phyloP scores from a whole-genome alignment of 1,284 basidiomycete species.

The Ustilago sp. region DNA sequence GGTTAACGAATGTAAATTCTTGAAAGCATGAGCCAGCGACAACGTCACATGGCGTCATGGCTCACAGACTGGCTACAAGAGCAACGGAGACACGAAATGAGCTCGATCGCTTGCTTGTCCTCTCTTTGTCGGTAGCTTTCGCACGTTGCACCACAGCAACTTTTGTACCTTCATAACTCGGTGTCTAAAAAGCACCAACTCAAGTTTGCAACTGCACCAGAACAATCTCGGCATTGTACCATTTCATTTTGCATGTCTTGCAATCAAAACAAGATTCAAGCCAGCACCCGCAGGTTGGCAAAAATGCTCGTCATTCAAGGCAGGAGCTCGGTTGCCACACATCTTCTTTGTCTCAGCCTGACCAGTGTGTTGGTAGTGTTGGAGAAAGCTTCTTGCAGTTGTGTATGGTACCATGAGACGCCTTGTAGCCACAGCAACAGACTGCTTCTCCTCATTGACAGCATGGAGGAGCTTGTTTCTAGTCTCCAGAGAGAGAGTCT shows the following conservation, averaged over 20 bases:
- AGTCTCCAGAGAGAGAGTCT: too few relatives aligned
- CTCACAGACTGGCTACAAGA: not conserved
- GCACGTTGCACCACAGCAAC: too few relatives aligned
- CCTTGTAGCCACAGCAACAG: not conserved
- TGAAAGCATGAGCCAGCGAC: not conserved
- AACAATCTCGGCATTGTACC: too few relatives aligned
- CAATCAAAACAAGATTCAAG: too few relatives aligned
- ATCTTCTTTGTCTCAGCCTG: not conserved
- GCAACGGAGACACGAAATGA: too few relatives aligned
- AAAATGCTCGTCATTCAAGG: not conserved
- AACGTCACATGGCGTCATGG: slow-evolving; percentile 6
- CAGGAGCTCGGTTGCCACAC: not conserved
- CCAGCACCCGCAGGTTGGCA: too few relatives aligned
- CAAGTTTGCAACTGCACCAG: too few relatives aligned
- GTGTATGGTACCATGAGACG: not conserved
- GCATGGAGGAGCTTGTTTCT: not conserved
- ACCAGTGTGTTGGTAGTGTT: not conserved
- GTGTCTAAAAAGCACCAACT: too few relatives aligned
- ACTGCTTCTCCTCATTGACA: not conserved
- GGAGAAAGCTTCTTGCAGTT: not conserved
- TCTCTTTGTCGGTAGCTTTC: too few relatives aligned
- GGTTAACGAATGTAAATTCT: not conserved
- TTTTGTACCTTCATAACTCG: too few relatives aligned
- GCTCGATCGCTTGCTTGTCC: too few relatives aligned
- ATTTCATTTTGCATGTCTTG: too few relatives aligned